Evolutionary conservation across 2,329 filamentous ascomycete genomes (phyloP), one percentile per base, ranked within the genome.

Genomic region (Ophiostoma sp.): DNA sequence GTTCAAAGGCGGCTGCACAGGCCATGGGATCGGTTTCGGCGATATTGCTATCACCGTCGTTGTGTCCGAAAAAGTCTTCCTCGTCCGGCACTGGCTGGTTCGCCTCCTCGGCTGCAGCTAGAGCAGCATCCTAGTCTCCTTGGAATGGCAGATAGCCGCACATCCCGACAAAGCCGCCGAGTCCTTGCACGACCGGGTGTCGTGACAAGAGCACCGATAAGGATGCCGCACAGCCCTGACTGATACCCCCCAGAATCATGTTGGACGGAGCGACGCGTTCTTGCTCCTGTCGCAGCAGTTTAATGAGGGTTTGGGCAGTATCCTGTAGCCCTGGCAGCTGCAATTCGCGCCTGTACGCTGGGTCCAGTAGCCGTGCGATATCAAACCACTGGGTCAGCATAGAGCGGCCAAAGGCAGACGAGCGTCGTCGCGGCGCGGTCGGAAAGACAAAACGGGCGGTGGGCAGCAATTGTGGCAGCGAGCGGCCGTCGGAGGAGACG

Each of bases 351-450:
- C 78, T 76, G n/a, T 79, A 72, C 0, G 76, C 75, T 0, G 78
- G 81, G 49, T 82, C 75, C 0, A 76, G 70, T 0, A 83, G 73
- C 1, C 76, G 77, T 18, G 77, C 80, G 9, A 80, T 77, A 71
- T 85, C 79, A 70, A 83, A 84, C 82, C 83, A 86, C 72, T 83
- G 81, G 8, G 81, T 80, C 47, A 84, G 78, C 11, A 76, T 74
- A 0, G 77, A 75, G 2, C 79, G 77, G 7, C 81, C 78, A 63
- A 82, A 80, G 3, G 77, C 75, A 0, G 74, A 77, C 0, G 83
- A 79, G 8, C 81, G 79, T 0, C 81, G 77, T 12, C 78, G 79
- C 5, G 75, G 77, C 0, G 83, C 78, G 0, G 82, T 84, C 0
- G 83, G 83, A 67, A 85, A 85, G 52, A 85, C 74, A 68, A 83